These are phyloP conservation scores for Hygrophoropsis aurantiaca DNA, from an alignment of 768 basidiomycete species.

Conservation along the genomic window DNA sequence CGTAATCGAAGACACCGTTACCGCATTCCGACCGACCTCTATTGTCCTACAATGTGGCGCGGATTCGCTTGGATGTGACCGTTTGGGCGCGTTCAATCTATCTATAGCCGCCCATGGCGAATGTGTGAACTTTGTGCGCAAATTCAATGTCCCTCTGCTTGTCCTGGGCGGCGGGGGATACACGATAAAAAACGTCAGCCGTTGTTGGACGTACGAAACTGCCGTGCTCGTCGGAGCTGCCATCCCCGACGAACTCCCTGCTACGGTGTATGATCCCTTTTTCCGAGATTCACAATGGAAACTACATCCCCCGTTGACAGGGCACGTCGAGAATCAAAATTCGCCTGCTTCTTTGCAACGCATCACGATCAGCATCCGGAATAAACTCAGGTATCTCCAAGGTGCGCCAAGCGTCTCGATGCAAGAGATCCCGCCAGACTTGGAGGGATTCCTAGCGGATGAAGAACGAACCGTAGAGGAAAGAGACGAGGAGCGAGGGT, in stretches of 20 bases:
- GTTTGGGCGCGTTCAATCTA: conserved; percentile 95
- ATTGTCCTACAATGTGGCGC: conserved; percentile 98
- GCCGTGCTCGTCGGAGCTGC: conserved; percentile 82
- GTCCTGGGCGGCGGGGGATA: conserved; percentile 96
- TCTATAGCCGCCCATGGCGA: conserved; percentile 98
- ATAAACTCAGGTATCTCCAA: conserved; percentile 87
- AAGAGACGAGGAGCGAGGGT: conserved; percentile 65
- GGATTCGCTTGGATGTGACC: conserved; percentile 91
- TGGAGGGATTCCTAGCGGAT: conserved; percentile 73
- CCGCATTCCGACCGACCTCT: conserved; percentile 80
- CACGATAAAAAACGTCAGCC: conserved; percentile 93
- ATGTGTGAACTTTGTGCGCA: conserved; percentile 95
- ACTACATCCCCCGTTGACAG: conserved; percentile 89
- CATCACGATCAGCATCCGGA: conserved; percentile 82
- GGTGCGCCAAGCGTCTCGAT: conserved; percentile 96
- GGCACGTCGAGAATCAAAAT: conserved; percentile 92
- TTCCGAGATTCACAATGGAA: conserved; percentile 91
- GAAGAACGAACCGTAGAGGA: conserved; percentile 71
- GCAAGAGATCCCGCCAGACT: conserved; percentile 94
- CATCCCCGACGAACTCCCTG: conserved; percentile 85
- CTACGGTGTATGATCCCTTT: conserved; percentile 88
- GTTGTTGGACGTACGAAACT: conserved; percentile 99
- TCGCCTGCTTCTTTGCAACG: conserved; percentile 78
- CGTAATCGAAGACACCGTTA: conserved; percentile 92
- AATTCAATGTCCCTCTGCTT: conserved; percentile 86